Evolutionary conservation across 371 early-diverging fungal species (phyloP).

Genomic region (Choanephora cucurbitarum): DNA sequence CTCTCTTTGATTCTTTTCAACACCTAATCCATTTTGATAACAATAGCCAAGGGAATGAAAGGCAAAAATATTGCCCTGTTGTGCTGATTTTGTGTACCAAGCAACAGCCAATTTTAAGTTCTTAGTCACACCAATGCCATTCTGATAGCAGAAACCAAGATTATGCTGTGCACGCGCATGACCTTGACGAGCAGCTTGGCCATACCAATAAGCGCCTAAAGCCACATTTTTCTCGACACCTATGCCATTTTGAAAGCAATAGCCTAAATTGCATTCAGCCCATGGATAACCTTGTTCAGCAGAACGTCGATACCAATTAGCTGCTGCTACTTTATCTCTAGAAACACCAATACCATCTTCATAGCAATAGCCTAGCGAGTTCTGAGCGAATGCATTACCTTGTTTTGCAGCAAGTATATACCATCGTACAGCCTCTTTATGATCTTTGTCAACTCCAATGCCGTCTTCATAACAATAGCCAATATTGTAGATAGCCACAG

Average conservation of each 20-base stretch:
- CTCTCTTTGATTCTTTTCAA: conserved; percentile 40
- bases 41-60: conserved; percentile 84
- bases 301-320: conserved; percentile 72
- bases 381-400: conserved; percentile 81
- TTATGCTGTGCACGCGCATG: conserved; percentile 80
- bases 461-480: conserved; percentile 95
- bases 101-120: conserved; percentile 62
- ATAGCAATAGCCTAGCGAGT: conserved; percentile 77
- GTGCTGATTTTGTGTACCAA: conserved; percentile 74
- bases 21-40: conserved; percentile 17
- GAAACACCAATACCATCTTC: conserved; percentile 74
- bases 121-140: conserved; percentile 72
- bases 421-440: conserved; percentile 78
- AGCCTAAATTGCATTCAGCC: conserved; percentile 83
- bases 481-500: conserved; percentile 88
- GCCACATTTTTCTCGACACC: conserved; percentile 80
- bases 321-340: conserved; percentile 35
- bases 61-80: conserved; percentile 74
- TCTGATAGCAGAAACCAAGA: conserved; percentile 82
- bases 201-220: conserved; percentile 91
- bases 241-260: conserved; percentile 89
- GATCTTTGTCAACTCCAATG: conserved; percentile 83
- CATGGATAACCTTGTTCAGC: conserved; percentile 61
- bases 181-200: conserved; percentile 81
- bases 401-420: conserved; percentile 88